Percentiles rank a stretch among this genome's conserved stretches.
Conservation (phyloP, 441 rosid species). For the Biscutella laevigata region DNA sequence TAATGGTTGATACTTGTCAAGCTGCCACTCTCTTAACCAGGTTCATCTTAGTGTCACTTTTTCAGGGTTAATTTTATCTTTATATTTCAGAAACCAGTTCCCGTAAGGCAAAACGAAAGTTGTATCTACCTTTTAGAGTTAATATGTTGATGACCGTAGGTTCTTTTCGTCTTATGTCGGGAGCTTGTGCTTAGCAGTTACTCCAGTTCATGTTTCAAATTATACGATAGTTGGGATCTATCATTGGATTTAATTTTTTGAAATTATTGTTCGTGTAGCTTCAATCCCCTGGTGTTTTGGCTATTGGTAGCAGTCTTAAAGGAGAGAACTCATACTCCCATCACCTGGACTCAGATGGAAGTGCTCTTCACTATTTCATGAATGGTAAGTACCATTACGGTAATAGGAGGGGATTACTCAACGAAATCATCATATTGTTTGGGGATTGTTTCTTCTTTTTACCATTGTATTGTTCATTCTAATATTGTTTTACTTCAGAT, state of each 20-base stretch:
- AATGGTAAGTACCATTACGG: background rate
- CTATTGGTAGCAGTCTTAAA: slow-evolving; percentile 93
- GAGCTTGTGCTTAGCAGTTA: slow-evolving; percentile 1
- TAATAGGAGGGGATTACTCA: background rate
- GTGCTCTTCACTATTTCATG: slow-evolving; percentile 18
- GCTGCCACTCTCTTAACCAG: slow-evolving; percentile 95
- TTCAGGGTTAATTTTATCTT: background rate
- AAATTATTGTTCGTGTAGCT: slow-evolving; percentile 39
- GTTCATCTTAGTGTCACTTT: slow-evolving; percentile 26
- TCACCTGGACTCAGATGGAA: slow-evolving; percentile 92
- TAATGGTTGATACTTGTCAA: slow-evolving; percentile 99
- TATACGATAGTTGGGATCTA: background rate
- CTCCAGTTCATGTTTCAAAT: slow-evolving; percentile 2
- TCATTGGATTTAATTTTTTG: background rate
- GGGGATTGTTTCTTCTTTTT: slow-evolving; percentile 4
- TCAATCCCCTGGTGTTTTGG: slow-evolving; percentile 91
- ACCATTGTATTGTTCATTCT: background rate
- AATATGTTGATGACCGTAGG: background rate
- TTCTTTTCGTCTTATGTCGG: background rate
- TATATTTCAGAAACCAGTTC: background rate
- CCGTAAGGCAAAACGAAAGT: background rate
- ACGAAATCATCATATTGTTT: background rate
- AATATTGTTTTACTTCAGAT: slow-evolving; percentile 41
- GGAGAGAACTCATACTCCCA: slow-evolving; percentile 97
- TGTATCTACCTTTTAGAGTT: slow-evolving; percentile 8